Percentiles rank a stretch among this genome's conserved stretches.
These are phyloP conservation scores for Myxozyma mucilagina DNA, from an alignment of 805 yeast genomes.

Conservation along the genomic window DNA sequence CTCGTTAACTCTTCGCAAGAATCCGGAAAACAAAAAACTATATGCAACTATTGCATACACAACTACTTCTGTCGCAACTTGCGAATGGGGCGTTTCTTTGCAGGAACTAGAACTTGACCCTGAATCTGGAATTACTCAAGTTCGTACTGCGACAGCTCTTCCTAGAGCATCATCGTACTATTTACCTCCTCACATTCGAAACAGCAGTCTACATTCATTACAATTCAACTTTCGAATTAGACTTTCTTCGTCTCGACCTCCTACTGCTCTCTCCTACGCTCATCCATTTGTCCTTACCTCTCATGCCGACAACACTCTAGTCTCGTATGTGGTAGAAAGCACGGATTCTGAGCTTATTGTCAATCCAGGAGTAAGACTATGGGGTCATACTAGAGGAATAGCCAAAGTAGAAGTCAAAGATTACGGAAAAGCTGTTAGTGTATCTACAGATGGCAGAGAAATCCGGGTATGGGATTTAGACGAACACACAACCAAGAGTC, in stretches of 20 bases:
- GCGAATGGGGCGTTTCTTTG: conserved; percentile 18
- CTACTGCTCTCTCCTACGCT: conserved; percentile 24
- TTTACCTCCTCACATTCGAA: background rate
- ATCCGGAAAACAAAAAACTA: background rate
- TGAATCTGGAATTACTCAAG: background rate
- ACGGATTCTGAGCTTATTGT: conserved; percentile 15
- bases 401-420: conserved; percentile 20
- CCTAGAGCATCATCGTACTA: background rate
- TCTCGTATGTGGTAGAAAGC: conserved; percentile 16
- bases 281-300: conserved; percentile 26
- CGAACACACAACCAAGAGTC: background rate
- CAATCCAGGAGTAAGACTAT: conserved; percentile 8
- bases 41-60: conserved; percentile 23
- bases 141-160: conserved; percentile 22
- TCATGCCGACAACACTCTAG: conserved; percentile 23
- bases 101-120: conserved; percentile 27
- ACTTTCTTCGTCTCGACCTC: background rate
- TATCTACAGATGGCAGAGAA: conserved; percentile 17
- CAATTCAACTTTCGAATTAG: background rate
- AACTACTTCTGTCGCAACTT: conserved; percentile 3
- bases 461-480: conserved; percentile 26
- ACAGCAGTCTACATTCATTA: background rate
- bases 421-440: conserved; percentile 26
- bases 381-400: conserved; percentile 27
- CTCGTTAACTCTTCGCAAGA: conserved; percentile 15